These are phyloP conservation scores for Chalaropsis thielavioides DNA, from an alignment of 2,329 filamentous ascomycete species.

Conservation along the genomic window DNA sequence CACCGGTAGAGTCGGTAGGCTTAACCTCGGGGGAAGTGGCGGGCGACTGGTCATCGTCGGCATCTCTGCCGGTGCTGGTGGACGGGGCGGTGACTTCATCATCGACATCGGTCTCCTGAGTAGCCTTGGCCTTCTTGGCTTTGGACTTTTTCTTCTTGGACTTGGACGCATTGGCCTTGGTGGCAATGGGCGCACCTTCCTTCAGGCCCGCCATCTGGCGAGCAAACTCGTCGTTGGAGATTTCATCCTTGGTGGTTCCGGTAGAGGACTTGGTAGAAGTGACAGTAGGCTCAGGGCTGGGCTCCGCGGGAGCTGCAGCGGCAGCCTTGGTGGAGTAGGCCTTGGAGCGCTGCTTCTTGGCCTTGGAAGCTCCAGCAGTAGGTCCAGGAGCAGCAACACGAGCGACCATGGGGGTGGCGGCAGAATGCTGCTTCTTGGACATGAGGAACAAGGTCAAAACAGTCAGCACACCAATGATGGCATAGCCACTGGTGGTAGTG, in stretches of 20 bases:
- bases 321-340: slow-evolving; percentile 26
- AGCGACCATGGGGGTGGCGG: neutral
- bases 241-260: slow-evolving; percentile 31
- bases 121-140: slow-evolving; percentile 52
- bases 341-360: slow-evolving; percentile 35
- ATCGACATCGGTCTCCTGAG: slow-evolving; percentile 33
- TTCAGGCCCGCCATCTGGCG: slow-evolving; percentile 56
- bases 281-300: slow-evolving; percentile 2
- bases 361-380: slow-evolving; percentile 25
- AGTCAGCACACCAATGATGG: slow-evolving; percentile 26
- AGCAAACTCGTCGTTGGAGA: slow-evolving; percentile 63
- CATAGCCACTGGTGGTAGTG: slow-evolving; percentile 27
- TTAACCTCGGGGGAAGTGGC: slow-evolving; percentile 48
- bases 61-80: slow-evolving; percentile 59
- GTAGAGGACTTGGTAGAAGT: slow-evolving; percentile 22
- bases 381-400: neutral
- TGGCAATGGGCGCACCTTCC: slow-evolving; percentile 37
- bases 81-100: slow-evolving; percentile 41
- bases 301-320: slow-evolving; percentile 15
- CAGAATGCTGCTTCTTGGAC: slow-evolving; percentile 24
- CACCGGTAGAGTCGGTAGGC: slow-evolving; percentile 48
- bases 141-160: slow-evolving; percentile 47
- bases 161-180: slow-evolving; percentile 41
- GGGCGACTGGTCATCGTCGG: slow-evolving; percentile 66
- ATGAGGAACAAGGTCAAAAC: slow-evolving; percentile 27